These are phyloP conservation scores for Populus hybrid DNA, from an alignment of 441 rosid species.

Conservation along the genomic window DNA sequence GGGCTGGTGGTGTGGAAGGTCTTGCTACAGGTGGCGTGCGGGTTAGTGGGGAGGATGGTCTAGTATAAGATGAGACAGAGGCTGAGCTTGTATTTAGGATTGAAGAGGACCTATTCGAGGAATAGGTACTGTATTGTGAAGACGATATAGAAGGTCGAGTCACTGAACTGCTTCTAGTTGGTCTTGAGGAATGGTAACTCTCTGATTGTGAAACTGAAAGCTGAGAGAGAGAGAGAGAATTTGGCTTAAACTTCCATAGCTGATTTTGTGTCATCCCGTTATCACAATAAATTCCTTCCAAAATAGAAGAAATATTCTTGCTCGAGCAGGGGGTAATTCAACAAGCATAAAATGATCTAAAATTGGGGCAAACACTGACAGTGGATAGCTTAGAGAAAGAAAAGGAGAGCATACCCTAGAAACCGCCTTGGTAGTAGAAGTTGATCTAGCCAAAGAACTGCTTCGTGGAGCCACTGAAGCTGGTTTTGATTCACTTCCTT, in stretches of 20 bases:
- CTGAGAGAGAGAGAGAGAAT: slow-evolving; percentile 36
- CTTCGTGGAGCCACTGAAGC: slow-evolving; percentile 52
- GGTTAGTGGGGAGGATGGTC: slow-evolving; percentile 79
- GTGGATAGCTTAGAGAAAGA: neutral
- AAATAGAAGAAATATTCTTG: neutral
- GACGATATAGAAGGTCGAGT: slow-evolving; percentile 75
- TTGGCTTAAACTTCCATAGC: neutral
- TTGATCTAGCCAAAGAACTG: slow-evolving; percentile 56
- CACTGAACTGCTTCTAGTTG: slow-evolving; percentile 83
- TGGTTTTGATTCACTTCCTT: slow-evolving; percentile 58
- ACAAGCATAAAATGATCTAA: neutral
- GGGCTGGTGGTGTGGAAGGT: slow-evolving; percentile 71
- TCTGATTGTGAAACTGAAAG: slow-evolving; percentile 88
- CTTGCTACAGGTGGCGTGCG: slow-evolving; percentile 68
- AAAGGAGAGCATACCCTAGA: slow-evolving; percentile 64
- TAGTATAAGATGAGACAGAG: slow-evolving; percentile 86
- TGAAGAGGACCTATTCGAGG: slow-evolving; percentile 65
- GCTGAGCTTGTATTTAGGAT: slow-evolving; percentile 91
- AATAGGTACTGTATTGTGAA: slow-evolving; percentile 63
- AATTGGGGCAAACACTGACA: neutral
- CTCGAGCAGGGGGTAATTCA: neutral
- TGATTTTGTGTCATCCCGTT: neutral
- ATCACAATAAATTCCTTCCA: neutral
- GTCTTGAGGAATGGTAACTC: slow-evolving; percentile 65
- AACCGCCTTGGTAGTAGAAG: slow-evolving; percentile 65